Conservation (phyloP, 257 asterid genomes). For the Jacaranda mimosifolia region DNA sequence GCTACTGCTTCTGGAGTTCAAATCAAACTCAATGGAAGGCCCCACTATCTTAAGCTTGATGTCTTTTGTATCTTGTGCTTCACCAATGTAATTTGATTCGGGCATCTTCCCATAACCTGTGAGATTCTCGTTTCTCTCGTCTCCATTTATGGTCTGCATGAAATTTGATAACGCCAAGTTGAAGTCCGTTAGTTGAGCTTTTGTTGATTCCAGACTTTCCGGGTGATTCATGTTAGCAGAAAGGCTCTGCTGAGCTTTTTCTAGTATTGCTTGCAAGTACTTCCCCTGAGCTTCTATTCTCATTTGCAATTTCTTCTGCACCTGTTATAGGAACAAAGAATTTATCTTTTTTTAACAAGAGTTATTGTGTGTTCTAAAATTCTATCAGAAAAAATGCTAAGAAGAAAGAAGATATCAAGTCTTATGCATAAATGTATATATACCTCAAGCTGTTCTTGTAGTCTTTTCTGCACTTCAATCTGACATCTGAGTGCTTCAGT, state of each 20-base stretch:
- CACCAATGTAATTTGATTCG: conserved; percentile 35
- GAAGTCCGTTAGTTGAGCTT: conserved; percentile 70
- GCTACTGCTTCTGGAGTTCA: conserved; percentile 65
- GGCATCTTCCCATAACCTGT: conserved; percentile 39
- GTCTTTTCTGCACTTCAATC: conserved; percentile 77
- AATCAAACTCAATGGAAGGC: conserved; percentile 65
- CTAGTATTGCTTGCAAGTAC: conserved; percentile 83
- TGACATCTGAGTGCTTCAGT: conserved; percentile 70
- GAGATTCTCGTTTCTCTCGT: conserved; percentile 41
- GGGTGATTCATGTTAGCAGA: conserved; percentile 54
- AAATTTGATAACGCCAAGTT: conserved; percentile 72
- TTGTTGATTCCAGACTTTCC: conserved; percentile 59
- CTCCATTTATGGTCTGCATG: conserved; percentile 65
- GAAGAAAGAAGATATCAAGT: neutral
- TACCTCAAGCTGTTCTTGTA: conserved; percentile 90
- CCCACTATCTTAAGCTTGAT: conserved; percentile 60
- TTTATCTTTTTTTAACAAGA: neutral
- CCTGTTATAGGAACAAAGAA: conserved; percentile 49
- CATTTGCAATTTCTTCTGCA: conserved; percentile 86
- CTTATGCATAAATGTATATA: conserved; percentile 13
- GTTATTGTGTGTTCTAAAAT: conserved; percentile 7
- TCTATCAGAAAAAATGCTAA: neutral
- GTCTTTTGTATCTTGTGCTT: conserved; percentile 43
- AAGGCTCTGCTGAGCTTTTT: conserved; percentile 75
- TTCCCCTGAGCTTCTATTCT: conserved; percentile 96